Base-by-base conservation (phyloP, 1,139 yeast genomes). In the Yamadazyma triangularis region DNA sequence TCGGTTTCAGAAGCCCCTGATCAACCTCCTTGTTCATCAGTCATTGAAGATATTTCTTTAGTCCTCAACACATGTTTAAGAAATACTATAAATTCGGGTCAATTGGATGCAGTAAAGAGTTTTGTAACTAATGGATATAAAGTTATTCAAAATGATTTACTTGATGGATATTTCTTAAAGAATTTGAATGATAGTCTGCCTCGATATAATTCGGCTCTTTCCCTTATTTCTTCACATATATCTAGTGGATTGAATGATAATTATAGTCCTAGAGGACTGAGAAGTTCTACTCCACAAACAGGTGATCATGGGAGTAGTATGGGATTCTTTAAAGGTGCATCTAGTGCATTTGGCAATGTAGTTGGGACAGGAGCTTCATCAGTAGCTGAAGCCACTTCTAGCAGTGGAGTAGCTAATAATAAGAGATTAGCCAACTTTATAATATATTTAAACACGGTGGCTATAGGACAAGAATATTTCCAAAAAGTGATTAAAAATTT, bases 21-120 rank as follows among this genome's bases (percentile, higher is more conserved):
- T 39, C 72, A 65, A 29, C 77, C 84, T 4, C 82, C 93, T 4
- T 76, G 84, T 4, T 77, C 95, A 0, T 87, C 97, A 0, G 80
- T 87, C 8, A 77, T 89, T 24, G 98, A 91, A 50, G 98, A 91
- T 51, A 63, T 86, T 27, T 74, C 88, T 22, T 64, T 87, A 45
- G 77, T 88, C 13, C 58, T 88, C 28, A 83, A 85, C 42, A 73
- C 76, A n/a, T 65, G 83, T 6, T 53, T 84, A 20, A 56, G 74
- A 24, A 81, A 78, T 39, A 64, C 76, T 0, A 53, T 82, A 13
- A 76, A 78, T 30, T 70, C 88, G 0, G 85, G 87, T 1, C 77
- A 79, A 32, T 57, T 75, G 2, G 41, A 65, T 2, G 62, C 79
- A 0, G 72, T 79, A 14, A 77, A 72, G 42, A 64, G 60, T 15